Percentiles rank a stretch among this genome's conserved stretches.
These are phyloP conservation scores for Dactylonectria estremocensis DNA, from an alignment of 2,329 filamentous ascomycete genomes.

Conservation along the genomic window DNA sequence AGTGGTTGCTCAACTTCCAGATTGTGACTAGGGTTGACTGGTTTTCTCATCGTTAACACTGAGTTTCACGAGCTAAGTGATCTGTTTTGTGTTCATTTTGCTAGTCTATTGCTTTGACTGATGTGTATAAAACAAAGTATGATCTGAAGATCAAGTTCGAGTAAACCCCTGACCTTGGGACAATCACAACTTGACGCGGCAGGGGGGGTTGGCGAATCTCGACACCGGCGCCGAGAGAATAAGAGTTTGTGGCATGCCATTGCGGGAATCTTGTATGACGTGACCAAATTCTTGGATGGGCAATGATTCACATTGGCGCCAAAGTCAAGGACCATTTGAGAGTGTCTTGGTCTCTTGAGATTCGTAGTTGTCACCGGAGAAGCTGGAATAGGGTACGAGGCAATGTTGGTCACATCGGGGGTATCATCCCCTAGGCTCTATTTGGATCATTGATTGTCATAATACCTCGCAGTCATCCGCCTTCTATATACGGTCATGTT, in stretches of 20 bases:
- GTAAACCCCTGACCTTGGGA: background rate
- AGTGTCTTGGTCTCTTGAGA: background rate
- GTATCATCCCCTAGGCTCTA: slow-evolving; percentile 45
- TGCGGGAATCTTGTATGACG: no score
- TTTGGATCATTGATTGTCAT: slow-evolving; percentile 45
- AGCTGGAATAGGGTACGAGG: background rate
- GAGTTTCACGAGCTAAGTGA: slow-evolving; percentile 80
- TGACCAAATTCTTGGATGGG: no score
- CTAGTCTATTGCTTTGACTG: background rate
- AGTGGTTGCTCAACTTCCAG: slow-evolving; percentile 76
- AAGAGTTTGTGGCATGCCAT: background rate
- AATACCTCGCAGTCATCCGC: slow-evolving; percentile 35
- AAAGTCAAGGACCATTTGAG: background rate
- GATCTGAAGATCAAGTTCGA: background rate
- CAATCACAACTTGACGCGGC: background rate
- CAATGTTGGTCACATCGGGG: slow-evolving; percentile 19
- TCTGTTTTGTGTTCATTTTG: background rate
- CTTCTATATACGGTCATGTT: slow-evolving; percentile 35
- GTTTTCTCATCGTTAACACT: slow-evolving; percentile 89
- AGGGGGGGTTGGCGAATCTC: background rate
- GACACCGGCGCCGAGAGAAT: no score
- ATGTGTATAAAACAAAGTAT: background rate
- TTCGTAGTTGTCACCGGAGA: background rate
- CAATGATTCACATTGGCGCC: background rate
- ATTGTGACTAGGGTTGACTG: slow-evolving; percentile 94